Base-by-base conservation (phyloP, 2,329 filamentous ascomycete genomes). In the Graphilbum ipis-grandicollis region DNA sequence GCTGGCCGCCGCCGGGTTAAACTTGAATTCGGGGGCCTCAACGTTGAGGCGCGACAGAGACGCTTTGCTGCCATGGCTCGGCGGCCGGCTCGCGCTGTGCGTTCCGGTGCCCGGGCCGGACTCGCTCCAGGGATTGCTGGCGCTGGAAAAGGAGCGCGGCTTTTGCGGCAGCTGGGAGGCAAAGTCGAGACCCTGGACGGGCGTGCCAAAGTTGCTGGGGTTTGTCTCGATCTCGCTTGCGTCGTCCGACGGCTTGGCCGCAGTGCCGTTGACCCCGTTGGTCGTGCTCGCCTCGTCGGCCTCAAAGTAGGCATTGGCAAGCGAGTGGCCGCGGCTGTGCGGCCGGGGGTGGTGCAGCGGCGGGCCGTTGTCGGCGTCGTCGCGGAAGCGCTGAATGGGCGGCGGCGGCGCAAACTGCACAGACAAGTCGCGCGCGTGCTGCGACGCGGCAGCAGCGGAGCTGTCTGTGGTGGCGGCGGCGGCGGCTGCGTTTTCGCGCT, bases 1-100 rank as follows among this genome's bases (percentile, higher is more conserved):
- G 62, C 28, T 63, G 59, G 47, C 57, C 47, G 53, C 67, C 3
- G 57, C 53, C 4, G 68, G 69, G 43, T 72, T 71, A 56, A 88
- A 88, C 47, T 78, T 83, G 63, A 94, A 94, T 50, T 90, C 83
- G 33, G 85, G 80, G 0, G 88, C 88, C 43, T 79, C 73, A 22
- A 92, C 85, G 48, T 96, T 96, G 47, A 96, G 68, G 46, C 77
- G 86, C 1, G 84, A 83, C 31, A 76, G 56, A 1, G 74, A 86
- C 3, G 75, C 63, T 47, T 79, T 82, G 50, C 75, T 78, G 15
- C 63, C 66, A 49, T 85, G 79, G 44, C 68, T 70, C 10, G 63
- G 57, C 14, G 56, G 59, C 31, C 60, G 57, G 22, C 58, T 51
- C 18, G 54, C 48, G 19, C 52, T 47, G 19, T 52, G 48, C 45